Conservation (phyloP, 768 basidiomycete genomes). For the Boletus subparvulus region DNA sequence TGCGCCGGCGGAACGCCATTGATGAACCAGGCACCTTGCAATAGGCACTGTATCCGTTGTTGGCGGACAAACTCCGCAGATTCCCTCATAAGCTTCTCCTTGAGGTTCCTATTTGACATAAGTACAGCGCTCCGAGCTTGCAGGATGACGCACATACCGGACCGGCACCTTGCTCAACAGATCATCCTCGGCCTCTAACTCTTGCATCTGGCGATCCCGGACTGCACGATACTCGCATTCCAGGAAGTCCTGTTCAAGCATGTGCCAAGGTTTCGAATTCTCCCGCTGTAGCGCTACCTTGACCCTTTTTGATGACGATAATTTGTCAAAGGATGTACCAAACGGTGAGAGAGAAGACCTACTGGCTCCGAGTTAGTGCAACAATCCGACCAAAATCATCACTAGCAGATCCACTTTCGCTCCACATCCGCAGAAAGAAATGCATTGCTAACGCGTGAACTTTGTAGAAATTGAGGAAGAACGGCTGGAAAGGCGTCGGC, state of each 20-base stretch:
- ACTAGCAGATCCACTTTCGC: conserved; percentile 74
- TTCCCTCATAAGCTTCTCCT: conserved; percentile 84
- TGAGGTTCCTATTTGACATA: conserved; percentile 61
- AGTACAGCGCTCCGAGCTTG: background rate
- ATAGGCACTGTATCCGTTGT: conserved; percentile 83
- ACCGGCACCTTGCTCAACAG: conserved; percentile 82
- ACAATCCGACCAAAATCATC: conserved; percentile 79
- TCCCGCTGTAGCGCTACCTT: conserved; percentile 75
- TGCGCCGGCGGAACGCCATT: conserved; percentile 61
- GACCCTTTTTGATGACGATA: conserved; percentile 45
- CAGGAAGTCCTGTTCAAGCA: conserved; percentile 77
- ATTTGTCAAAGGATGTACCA: conserved; percentile 5
- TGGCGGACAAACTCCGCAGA: conserved; percentile 87
- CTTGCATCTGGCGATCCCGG: conserved; percentile 85
- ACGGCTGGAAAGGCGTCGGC: conserved; percentile 79
- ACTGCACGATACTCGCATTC: conserved; percentile 85
- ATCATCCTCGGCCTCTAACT: conserved; percentile 87
- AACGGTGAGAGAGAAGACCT: conserved; percentile 32
- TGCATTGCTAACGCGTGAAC: conserved; percentile 79
- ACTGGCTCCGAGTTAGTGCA: conserved; percentile 83
- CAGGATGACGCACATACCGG: conserved; percentile 48
- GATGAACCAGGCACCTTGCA: conserved; percentile 92
- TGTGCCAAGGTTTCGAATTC: conserved; percentile 75
- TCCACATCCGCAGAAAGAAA: conserved; percentile 94
- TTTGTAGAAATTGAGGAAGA: conserved; percentile 81